Percentiles rank a stretch among this genome's conserved stretches.
Evolutionary conservation across 805 yeast genomes (phyloP).

Genomic region (Debaryomyces castellii): DNA sequence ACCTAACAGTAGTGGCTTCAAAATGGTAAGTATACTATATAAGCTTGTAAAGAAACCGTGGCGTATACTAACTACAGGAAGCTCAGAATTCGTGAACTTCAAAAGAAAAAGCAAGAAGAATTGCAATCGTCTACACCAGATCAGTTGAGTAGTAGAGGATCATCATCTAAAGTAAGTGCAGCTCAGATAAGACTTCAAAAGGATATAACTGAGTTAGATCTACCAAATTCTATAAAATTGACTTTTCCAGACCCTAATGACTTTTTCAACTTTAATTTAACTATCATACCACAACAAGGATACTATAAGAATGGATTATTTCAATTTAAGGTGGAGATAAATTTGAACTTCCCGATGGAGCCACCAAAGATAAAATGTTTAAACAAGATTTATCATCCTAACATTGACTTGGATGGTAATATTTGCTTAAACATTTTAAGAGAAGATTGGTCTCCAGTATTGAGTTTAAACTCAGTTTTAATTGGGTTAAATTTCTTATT

Average conservation of each 20-base stretch:
- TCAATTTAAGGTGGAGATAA: conserved; percentile 62
- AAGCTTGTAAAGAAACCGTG: not conserved
- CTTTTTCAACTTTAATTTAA: conserved; percentile 60
- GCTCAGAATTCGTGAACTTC: conserved; percentile 61
- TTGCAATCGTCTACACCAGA: conserved; percentile 30
- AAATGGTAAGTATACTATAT: conserved; percentile 1
- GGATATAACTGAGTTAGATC: conserved; percentile 67
- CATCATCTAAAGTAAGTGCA: conserved; percentile 34
- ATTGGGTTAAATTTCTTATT: conserved; percentile 85
- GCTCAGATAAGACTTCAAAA: conserved; percentile 78
- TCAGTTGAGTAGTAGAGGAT: conserved; percentile 6
- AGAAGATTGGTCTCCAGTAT: conserved; percentile 96
- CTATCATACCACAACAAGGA: conserved; percentile 69
- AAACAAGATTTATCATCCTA: conserved; percentile 85
- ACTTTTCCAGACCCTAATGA: conserved; percentile 52
- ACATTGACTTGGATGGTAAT: conserved; percentile 86
- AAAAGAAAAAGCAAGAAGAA: conserved; percentile 55
- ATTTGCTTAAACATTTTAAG: conserved; percentile 87
- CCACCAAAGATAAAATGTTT: conserved; percentile 82
- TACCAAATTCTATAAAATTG: conserved; percentile 57
- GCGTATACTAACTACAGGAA: conserved; percentile 12
- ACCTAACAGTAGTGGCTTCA: not conserved
- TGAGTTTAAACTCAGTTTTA: conserved; percentile 75
- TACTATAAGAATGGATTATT: conserved; percentile 70
- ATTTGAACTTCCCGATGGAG: conserved; percentile 82